Conservation (phyloP, 208 protist genomes). For the Wallacemonas rigidus region DNA sequence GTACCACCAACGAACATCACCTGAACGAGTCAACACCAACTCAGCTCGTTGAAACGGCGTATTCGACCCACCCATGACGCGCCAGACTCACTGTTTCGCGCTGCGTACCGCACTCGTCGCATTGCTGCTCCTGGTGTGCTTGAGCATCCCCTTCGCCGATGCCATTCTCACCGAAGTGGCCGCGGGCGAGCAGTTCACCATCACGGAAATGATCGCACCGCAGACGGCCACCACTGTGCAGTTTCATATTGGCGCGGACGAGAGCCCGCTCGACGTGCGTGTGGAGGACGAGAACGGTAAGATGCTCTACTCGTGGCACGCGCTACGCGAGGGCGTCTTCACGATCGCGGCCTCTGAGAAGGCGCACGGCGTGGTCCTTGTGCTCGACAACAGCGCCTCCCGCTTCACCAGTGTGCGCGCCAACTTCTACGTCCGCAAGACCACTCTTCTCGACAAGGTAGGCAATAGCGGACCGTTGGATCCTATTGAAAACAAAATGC, state of each 20-base stretch:
- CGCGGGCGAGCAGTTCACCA: conserved; percentile 32
- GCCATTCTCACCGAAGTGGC: conserved; percentile 29
- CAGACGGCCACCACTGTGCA: conserved; percentile 44
- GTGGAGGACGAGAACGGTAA: conserved; percentile 22
- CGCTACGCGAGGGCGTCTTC: conserved; percentile 33
- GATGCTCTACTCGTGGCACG: conserved; percentile 29
- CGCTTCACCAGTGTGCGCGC: conserved; percentile 39
- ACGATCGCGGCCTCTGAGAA: conserved; percentile 25
- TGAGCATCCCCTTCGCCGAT: conserved; percentile 1
- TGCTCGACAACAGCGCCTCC: conserved; percentile 58
- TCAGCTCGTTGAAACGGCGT: not conserved
- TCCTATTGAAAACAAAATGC: conserved; percentile 68
- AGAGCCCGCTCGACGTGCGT: conserved; percentile 31
- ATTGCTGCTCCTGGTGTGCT: not conserved
- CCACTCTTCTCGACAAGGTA: conserved; percentile 17
- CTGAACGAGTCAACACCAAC: no score
- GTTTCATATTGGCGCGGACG: conserved; percentile 39
- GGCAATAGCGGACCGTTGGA: conserved; percentile 33
- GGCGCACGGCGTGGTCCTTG: conserved; percentile 25
- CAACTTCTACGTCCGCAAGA: conserved; percentile 52
- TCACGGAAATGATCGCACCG: conserved; percentile 39
- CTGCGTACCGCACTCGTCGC: conserved; percentile 8
- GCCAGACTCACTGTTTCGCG: not conserved
- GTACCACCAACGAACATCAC: no score
- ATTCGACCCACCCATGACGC: not conserved